phyloP scores from a whole-genome alignment of 139 green algal genomes.

The Chlamydomonas urium region DNA sequence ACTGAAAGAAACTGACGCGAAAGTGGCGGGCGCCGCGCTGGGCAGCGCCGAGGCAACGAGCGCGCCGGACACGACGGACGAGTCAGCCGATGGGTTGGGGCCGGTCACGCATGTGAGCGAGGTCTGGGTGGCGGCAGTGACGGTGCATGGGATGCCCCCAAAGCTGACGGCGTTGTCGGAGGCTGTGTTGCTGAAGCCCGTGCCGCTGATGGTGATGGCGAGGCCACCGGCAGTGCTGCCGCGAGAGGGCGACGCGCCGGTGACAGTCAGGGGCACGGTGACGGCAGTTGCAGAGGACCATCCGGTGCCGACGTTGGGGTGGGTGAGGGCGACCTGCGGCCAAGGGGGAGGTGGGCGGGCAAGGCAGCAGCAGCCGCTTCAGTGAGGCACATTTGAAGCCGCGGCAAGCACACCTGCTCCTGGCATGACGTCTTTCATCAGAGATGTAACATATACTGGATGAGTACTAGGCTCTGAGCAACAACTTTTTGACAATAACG shows the following conservation, averaged over 20 bases:
- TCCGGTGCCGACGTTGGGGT: neutral
- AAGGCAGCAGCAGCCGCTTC: no score
- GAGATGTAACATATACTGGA: no score
- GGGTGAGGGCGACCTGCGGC: neutral
- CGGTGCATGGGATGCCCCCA: neutral
- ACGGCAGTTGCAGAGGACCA: neutral
- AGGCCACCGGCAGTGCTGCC: constrained; percentile 34
- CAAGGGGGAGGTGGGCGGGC: no score
- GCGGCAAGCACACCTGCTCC: no score
- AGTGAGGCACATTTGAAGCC: no score
- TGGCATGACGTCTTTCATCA: no score
- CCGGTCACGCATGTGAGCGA: constrained; percentile 5
- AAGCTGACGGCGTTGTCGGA: constrained; percentile 14
- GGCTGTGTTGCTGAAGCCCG: constrained; percentile 21
- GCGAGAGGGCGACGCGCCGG: constrained; percentile 5
- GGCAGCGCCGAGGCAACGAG: neutral
- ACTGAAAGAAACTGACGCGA: neutral
- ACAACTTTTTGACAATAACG: no score
- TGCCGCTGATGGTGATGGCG: constrained; percentile 21
- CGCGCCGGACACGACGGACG: neutral
- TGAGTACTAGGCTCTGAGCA: no score
- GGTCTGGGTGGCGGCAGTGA: neutral
- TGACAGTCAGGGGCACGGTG: constrained; percentile 1
- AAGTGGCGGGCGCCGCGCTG: neutral
- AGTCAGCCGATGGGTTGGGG: neutral